Conservation (phyloP, 208 protist genomes). For the Wallacemonas sp. region DNA sequence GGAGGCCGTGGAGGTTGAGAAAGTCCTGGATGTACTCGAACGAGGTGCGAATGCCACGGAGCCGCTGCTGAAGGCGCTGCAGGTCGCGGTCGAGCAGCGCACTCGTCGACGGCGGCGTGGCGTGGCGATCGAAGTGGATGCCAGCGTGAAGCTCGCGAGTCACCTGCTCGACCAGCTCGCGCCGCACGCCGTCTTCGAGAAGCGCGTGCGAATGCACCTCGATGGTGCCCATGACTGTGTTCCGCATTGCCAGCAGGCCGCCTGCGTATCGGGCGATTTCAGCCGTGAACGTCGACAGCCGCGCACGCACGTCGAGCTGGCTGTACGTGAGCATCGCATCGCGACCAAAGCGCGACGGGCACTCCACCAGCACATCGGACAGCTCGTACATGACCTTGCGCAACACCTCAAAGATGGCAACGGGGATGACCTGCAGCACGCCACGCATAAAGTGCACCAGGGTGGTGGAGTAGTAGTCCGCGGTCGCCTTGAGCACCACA, state of each 20-base stretch:
- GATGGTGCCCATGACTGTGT: constrained; percentile 96
- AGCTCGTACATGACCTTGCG: constrained; percentile 95
- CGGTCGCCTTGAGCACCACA: constrained; percentile 86
- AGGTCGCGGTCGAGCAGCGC: constrained; percentile 77
- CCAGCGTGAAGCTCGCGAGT: constrained; percentile 67
- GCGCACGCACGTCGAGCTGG: constrained; percentile 90
- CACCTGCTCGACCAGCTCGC: constrained; percentile 90
- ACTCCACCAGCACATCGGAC: constrained; percentile 76
- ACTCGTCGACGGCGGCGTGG: constrained; percentile 29
- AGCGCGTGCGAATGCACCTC: constrained; percentile 96
- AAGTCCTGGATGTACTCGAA: constrained; percentile 99
- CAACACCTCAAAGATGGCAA: constrained; percentile 94
- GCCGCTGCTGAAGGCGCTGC: constrained; percentile 54
- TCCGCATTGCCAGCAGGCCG: constrained; percentile 98
- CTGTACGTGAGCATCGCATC: constrained; percentile 80
- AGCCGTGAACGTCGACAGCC: constrained; percentile 89
- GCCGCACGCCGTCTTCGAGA: constrained; percentile 97
- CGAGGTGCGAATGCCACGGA: constrained; percentile 91
- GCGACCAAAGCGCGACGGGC: constrained; percentile 66
- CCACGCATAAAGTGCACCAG: constrained; percentile 93
- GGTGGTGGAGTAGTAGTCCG: constrained; percentile 92
- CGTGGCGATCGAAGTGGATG: constrained; percentile 61
- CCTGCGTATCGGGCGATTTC: constrained; percentile 94
- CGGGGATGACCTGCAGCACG: constrained; percentile 97
- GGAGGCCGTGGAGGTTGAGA: constrained; percentile 96